Evolutionary conservation across 805 yeast species (phyloP).

Genomic region (Spathaspora gorwiae): DNA sequence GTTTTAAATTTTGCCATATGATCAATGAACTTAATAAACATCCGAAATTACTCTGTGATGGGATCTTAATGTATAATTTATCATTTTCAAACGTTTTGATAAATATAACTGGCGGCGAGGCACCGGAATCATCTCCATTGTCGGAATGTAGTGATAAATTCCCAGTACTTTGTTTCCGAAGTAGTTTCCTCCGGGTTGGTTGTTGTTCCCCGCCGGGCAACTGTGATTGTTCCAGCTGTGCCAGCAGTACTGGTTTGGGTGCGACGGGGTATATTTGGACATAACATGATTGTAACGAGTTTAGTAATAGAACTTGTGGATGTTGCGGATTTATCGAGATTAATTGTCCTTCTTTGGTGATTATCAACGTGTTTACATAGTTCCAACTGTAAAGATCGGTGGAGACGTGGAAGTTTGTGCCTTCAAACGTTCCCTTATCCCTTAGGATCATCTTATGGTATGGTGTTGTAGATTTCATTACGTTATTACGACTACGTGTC

Average conservation of each 20-base stretch:
- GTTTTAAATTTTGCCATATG: conserved; percentile 55
- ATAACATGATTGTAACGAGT: conserved; percentile 35
- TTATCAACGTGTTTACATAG: conserved; percentile 22
- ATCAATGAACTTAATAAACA: conserved; percentile 41
- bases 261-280: conserved; percentile 28
- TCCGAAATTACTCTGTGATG: conserved; percentile 36
- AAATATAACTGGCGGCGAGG: conserved; percentile 35
- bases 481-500: no score
- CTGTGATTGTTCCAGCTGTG: background rate
- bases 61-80: conserved; percentile 32
- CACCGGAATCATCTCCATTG: conserved; percentile 6
- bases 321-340: conserved; percentile 19
- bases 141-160: conserved; percentile 2
- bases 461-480: conserved; percentile 19
- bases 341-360: conserved; percentile 31
- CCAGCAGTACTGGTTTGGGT: background rate
- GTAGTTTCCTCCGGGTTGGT: background rate
- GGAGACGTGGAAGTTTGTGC: conserved; percentile 30
- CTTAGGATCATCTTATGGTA: conserved; percentile 28
- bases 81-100: conserved; percentile 38
- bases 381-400: conserved; percentile 35
- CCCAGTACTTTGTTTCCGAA: background rate
- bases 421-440: conserved; percentile 32
- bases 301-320: conserved; percentile 25
- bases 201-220: background rate